A percentile compares a stretch with the other conserved stretches of the same genome.
These are phyloP conservation scores for Leersia perrieri DNA, from an alignment of 176 grass and related monocot genomes.

Conservation along the genomic window DNA sequence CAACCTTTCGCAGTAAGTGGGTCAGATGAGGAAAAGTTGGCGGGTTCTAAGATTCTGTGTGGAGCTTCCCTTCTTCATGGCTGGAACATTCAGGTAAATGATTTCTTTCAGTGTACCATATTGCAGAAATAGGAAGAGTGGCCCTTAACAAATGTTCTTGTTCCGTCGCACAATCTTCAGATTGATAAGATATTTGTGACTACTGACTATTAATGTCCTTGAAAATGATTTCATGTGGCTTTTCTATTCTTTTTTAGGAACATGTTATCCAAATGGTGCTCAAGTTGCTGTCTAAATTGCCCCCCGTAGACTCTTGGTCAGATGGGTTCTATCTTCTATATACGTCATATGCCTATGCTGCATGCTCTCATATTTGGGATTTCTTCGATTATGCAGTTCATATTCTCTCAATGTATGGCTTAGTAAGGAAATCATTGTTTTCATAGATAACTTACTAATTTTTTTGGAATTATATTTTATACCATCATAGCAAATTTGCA, in stretches of 20 bases:
- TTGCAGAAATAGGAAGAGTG: slow-evolving; percentile 11
- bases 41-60: slow-evolving; percentile 71
- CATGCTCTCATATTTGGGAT: slow-evolving; percentile 57
- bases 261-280: slow-evolving; percentile 63
- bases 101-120: slow-evolving; percentile 4
- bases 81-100: slow-evolving; percentile 92
- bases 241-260: slow-evolving; percentile 49
- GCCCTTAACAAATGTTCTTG: neutral
- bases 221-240: neutral
- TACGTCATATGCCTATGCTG: slow-evolving; percentile 63
- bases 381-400: slow-evolving; percentile 65
- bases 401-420: slow-evolving; percentile 80
- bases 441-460: neutral
- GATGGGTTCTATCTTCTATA: slow-evolving; percentile 37
- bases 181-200: neutral
- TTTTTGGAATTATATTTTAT: neutral
- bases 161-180: neutral
- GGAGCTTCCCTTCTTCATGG: slow-evolving; percentile 71
- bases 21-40: slow-evolving; percentile 69
- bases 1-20: slow-evolving; percentile 65
- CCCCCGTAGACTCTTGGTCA: slow-evolving; percentile 39
- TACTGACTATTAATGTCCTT: slow-evolving; percentile 5
- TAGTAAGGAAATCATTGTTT: slow-evolving; percentile 50
- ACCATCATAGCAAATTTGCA: neutral
- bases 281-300: slow-evolving; percentile 44